Evolutionary conservation across 306 rosid species (phyloP).

Genomic region (Vachellia pachyceras): DNA sequence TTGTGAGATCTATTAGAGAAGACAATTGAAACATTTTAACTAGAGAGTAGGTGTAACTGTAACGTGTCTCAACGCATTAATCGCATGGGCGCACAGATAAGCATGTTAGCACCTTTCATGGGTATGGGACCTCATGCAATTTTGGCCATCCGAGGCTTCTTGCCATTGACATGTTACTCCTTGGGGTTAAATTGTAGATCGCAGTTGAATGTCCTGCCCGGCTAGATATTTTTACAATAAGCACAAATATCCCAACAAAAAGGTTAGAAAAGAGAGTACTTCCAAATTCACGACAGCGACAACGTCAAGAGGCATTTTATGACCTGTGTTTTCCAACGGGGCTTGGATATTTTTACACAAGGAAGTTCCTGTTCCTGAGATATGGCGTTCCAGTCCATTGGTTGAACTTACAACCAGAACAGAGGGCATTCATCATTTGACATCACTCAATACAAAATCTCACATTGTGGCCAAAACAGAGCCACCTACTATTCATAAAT

Average conservation of each 20-base stretch:
- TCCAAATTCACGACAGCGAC: slow-evolving; percentile 34
- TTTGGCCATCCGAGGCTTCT: no score
- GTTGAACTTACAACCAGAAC: slow-evolving; percentile 19
- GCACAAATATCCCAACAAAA: neutral
- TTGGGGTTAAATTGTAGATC: no score
- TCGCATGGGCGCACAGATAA: no score
- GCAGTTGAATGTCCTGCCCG: slow-evolving; percentile 23
- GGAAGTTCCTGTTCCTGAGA: neutral
- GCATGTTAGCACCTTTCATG: no score
- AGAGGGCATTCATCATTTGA: neutral
- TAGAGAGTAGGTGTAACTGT: no score
- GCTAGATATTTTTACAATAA: slow-evolving; percentile 31
- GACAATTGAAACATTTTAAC: no score
- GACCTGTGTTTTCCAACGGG: slow-evolving; percentile 23
- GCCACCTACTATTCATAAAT: neutral
- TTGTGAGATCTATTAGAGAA: no score
- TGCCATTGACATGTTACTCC: no score
- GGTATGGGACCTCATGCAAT: no score
- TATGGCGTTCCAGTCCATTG: neutral
- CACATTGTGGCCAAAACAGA: neutral
- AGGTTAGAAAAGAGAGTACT: neutral
- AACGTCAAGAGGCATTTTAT: slow-evolving; percentile 6
- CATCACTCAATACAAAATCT: neutral
- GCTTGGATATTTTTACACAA: neutral
- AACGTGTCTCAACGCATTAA: neutral